Percentiles rank a stretch among this genome's conserved stretches.
Evolutionary conservation across 148 eudicot genomes (phyloP).

Genomic region (Hydrangea macrophylla): DNA sequence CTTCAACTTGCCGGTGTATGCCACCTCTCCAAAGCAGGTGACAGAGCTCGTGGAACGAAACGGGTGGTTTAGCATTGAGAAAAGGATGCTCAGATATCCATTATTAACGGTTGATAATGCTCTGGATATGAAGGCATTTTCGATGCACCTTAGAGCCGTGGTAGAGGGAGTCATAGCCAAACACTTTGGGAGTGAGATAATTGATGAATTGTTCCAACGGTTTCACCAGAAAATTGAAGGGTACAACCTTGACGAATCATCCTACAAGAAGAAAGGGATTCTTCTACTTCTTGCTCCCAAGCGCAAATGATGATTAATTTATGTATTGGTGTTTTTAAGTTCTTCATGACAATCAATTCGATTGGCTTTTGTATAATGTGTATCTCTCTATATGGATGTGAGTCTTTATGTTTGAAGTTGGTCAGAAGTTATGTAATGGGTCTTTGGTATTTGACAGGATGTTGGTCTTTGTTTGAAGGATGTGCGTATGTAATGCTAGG

Average conservation of each 20-base stretch:
- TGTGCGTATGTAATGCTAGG: too few species aligned
- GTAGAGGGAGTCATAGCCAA: slow-evolving; percentile 13
- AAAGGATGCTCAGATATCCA: slow-evolving; percentile 7
- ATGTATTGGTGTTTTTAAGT: too few species aligned
- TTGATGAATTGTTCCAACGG: slow-evolving; percentile 21
- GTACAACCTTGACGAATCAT: not conserved
- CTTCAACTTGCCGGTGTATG: slow-evolving; percentile 25
- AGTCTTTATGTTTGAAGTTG: too few species aligned
- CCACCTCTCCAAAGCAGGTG: slow-evolving; percentile 15
- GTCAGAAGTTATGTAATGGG: too few species aligned
- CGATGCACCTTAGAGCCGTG: slow-evolving; percentile 7
- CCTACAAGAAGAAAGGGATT: slow-evolving; percentile 15
- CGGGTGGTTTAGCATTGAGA: slow-evolving; percentile 21
- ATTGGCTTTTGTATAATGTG: too few species aligned
- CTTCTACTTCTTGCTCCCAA: slow-evolving; percentile 17
- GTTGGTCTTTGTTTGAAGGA: too few species aligned
- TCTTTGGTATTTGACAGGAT: too few species aligned
- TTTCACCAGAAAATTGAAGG: slow-evolving; percentile 8
- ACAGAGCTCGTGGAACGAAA: slow-evolving; percentile 12
- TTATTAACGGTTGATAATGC: not conserved
- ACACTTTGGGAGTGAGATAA: slow-evolving; percentile 20
- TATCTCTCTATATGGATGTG: too few species aligned
- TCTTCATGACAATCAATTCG: too few species aligned
- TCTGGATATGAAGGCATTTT: not conserved
- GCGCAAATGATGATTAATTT: slow-evolving; percentile 12